phyloP scores from a whole-genome alignment of 2,329 filamentous ascomycete genomes.

The Apiospora kogelbergensis region DNA sequence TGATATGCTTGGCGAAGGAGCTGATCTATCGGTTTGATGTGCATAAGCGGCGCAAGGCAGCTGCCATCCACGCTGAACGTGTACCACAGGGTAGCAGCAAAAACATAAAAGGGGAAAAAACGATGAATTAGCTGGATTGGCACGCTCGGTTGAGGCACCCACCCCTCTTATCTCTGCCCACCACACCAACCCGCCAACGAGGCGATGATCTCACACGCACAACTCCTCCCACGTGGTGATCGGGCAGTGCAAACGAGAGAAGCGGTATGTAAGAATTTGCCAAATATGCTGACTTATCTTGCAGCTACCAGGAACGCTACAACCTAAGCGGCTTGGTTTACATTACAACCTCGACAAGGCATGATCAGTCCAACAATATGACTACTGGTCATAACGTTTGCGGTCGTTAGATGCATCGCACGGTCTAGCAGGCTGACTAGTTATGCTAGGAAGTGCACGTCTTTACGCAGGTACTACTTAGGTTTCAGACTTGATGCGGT shows the following conservation, averaged over 20 bases:
- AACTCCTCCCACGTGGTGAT: neutral
- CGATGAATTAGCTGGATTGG: neutral
- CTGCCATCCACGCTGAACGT: neutral
- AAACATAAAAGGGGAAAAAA: neutral
- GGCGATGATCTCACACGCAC: neutral
- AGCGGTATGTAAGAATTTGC: neutral
- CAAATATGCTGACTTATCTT: neutral
- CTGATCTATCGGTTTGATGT: neutral
- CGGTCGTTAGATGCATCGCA: neutral
- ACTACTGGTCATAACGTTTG: neutral
- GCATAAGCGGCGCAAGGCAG: neutral
- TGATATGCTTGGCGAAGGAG: neutral
- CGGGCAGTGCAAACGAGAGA: neutral
- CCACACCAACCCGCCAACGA: neutral
- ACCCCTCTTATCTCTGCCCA: neutral
- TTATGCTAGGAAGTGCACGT: neutral
- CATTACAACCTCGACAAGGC: neutral
- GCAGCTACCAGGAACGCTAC: neutral
- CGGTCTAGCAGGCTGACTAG: neutral
- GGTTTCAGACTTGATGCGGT: neutral
- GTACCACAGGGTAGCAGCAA: neutral
- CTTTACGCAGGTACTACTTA: neutral
- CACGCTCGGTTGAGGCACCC: neutral
- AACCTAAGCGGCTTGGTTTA: neutral
- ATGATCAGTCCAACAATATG: neutral